A percentile compares a stretch with the other conserved stretches of the same genome.
Evolutionary conservation across 805 yeast genomes (phyloP).

Genomic region (Lipomyces oligophaga): DNA sequence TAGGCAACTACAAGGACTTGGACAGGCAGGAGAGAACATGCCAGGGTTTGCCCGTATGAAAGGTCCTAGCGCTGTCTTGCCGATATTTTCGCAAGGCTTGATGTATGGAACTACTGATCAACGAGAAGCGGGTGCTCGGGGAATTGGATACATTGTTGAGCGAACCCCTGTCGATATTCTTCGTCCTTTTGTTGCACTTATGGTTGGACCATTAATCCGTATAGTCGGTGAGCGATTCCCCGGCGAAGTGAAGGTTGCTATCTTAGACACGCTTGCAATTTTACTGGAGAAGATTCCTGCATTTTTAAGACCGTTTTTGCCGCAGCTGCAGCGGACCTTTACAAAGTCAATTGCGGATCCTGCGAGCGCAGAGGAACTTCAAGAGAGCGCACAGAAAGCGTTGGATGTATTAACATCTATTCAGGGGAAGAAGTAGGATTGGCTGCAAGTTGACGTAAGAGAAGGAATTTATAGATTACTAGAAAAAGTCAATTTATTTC

Average conservation of each 20-base stretch:
- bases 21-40: slow-evolving; percentile 59
- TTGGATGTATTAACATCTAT: slow-evolving; percentile 59
- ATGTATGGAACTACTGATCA: slow-evolving; percentile 87
- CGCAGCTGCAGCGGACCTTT: slow-evolving; percentile 95
- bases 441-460: too few relatives aligned
- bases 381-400: slow-evolving; percentile 84
- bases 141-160: slow-evolving; percentile 79
- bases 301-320: slow-evolving; percentile 89
- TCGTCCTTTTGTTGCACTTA: slow-evolving; percentile 83
- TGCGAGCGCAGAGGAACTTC: slow-evolving; percentile 53
- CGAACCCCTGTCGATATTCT: slow-evolving; percentile 69
- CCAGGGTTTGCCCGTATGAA: slow-evolving; percentile 67
- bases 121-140: slow-evolving; percentile 81
- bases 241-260: slow-evolving; percentile 91
- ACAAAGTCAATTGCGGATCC: slow-evolving; percentile 85
- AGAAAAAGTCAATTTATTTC: too few relatives aligned
- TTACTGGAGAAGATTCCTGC: slow-evolving; percentile 81
- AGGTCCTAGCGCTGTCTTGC: slow-evolving; percentile 84
- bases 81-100: slow-evolving; percentile 89
- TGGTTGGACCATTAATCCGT: slow-evolving; percentile 97
- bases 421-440: slow-evolving; percentile 16
- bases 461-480: too few relatives aligned
- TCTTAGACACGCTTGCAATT: slow-evolving; percentile 74
- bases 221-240: slow-evolving; percentile 94
- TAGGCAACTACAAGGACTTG: slow-evolving; percentile 64